A percentile compares a stretch with the other conserved stretches of the same genome.
phyloP scores from a whole-genome alignment of 192 early-diverging fungal genomes.

The Gaertneriomyces sp. region DNA sequence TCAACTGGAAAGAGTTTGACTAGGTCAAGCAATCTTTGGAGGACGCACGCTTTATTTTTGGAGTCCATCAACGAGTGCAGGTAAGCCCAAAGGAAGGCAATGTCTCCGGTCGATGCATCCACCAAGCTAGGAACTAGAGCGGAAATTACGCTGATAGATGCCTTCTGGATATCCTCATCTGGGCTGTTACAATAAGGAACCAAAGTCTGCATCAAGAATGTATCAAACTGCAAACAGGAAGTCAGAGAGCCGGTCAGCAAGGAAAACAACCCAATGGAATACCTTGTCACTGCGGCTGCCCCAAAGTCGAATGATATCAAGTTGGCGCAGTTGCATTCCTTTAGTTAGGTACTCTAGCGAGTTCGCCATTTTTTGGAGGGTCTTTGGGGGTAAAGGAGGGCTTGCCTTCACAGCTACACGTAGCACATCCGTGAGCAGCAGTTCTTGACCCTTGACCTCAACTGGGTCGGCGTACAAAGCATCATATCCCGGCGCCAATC shows the following conservation, averaged over 20 bases:
- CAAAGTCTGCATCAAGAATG: constrained; percentile 52
- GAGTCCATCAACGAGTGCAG: constrained; percentile 39
- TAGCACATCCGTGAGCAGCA: constrained; percentile 30
- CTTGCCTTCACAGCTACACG: constrained; percentile 32
- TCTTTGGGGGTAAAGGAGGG: constrained; percentile 38
- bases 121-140: constrained; percentile 40
- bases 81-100: constrained; percentile 49
- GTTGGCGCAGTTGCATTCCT: constrained; percentile 40
- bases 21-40: constrained; percentile 29
- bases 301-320: constrained; percentile 51
- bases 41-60: constrained; percentile 22
- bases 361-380: constrained; percentile 49
- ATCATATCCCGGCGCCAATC: constrained; percentile 13
- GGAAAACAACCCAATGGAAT: background rate
- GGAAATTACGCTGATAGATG: constrained; percentile 38
- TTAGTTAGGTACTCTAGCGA: constrained; percentile 50
- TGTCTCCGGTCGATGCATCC: constrained; percentile 37
- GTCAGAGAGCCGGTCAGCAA: background rate
- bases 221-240: constrained; percentile 40
- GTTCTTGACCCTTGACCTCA: background rate
- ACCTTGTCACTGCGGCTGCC: constrained; percentile 48
- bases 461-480: constrained; percentile 29
- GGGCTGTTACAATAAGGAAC: constrained; percentile 40
- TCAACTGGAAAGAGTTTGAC: constrained; percentile 45
- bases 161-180: constrained; percentile 49